These are phyloP conservation scores for Termitomyces heimii DNA, from an alignment of 768 basidiomycete genomes.

Conservation along the genomic window DNA sequence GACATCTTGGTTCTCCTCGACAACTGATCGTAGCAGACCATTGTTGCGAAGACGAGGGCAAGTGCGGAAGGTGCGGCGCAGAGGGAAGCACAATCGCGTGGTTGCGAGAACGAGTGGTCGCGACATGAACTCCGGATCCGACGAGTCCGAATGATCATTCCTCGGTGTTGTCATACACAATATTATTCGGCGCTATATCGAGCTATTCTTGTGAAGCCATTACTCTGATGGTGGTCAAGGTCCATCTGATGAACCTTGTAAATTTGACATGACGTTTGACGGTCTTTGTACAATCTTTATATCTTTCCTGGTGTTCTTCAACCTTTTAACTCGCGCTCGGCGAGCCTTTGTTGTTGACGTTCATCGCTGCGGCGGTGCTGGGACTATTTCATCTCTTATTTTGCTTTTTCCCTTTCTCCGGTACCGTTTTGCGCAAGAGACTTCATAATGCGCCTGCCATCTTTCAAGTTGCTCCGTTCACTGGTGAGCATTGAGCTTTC, in stretches of 20 bases:
- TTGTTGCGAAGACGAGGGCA: conserved; percentile 1
- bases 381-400: not conserved
- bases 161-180: not conserved
- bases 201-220: too few species aligned
- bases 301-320: not conserved
- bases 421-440: not conserved
- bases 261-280: not conserved
- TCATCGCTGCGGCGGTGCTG: conserved; percentile 7
- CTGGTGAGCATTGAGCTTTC: conserved; percentile 4
- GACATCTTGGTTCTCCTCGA: conserved; percentile 54
- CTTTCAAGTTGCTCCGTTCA: not conserved
- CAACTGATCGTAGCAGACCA: conserved; percentile 21
- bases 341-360: conserved; percentile 1
- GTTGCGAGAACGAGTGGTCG: not conserved
- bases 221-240: not conserved
- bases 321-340: conserved; percentile 3
- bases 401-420: not conserved
- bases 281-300: not conserved
- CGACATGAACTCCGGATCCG: not conserved
- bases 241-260: not conserved
- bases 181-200: too few species aligned
- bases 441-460: not conserved
- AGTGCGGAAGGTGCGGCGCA: conserved; percentile 6
- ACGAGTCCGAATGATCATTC: not conserved
- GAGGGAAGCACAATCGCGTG: not conserved